Evolutionary conservation across 2,329 filamentous ascomycete species (phyloP), one percentile per base, ranked within the genome.

Genomic region (Penicillium vulpinum): DNA sequence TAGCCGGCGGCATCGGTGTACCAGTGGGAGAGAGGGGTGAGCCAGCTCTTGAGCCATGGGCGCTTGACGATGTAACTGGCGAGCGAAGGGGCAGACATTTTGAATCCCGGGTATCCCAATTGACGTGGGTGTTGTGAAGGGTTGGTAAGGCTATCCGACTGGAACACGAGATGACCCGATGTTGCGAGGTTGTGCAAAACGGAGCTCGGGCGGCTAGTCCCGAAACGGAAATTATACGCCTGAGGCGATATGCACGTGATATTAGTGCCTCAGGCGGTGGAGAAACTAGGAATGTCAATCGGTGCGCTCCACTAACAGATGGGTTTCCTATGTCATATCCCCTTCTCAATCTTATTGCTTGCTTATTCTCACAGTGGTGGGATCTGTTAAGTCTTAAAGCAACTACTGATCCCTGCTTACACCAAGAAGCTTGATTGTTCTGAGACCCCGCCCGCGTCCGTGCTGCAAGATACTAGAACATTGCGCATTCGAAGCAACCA

Each of bases 1-100:
- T 97, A 96, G 75, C 93, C 93, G 70, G 92, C 85, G 70, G 91
- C 89, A 75, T 93, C 88, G 79, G 81, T 80, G 82, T 97, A 97
- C 91, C 91, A 96, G 73, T 87, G 85, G 78, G 92, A 85, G 65
- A 96, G 75, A 66, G 94, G 94, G 81, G 81, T 85, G 77, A 97
- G 80, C 80, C 89, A 83, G 69, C 83, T 87, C 78, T 82, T 81
- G 73, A 97, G 86, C 90, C 90, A 96, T 67, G 93, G 92, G 72
- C 92, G 88, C 83, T 89, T 89, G 75, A 86, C 74, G 74, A 97
- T 85, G 74, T 86, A 92, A 69, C 85, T 89, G 71, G 89, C 85
- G 78, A 91, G 83, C 72, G 82, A 88, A 63, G 85, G 85, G 72
- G 85, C 84, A 76, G 87, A 88, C 88, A 91, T 89, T 75, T 73